Base-by-base conservation (phyloP, 768 basidiomycete species). In the Naematelia aurantialba region DNA sequence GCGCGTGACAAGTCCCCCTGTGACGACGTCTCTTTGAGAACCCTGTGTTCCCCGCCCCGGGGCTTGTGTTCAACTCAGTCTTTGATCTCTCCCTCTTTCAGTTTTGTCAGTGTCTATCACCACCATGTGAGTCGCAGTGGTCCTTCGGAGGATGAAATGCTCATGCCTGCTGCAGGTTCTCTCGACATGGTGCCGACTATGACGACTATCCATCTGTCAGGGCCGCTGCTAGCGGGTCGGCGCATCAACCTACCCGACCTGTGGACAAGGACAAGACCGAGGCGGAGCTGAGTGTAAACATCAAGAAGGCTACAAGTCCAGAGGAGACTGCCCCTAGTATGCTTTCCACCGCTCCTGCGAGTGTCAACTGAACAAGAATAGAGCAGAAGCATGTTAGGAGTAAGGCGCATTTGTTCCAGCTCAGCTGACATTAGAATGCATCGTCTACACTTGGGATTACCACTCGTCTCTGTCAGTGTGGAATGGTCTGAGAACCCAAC, bases 371-470 rank as follows among this genome's bases (percentile, higher is more conserved):
- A 52, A 26, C 14, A 22, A 10, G 17, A 1, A n/a, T 58, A 76
- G 75, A 99, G 79, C 93, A 97, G 83, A 99, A 99, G 76, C 96
- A 99, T 75, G 96, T 99, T 69, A 85, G 96, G 76, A 98, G 94
- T 97, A 79, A 76, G 58, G 58, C 14, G n/a, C 14, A 12, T 12
- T 30, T 5, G 4, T 12, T 19, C 17, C 21, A 17, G 12, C 12
- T 39, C n/a, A n/a, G 42, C 59, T 68, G 14, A 39, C 50, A 1
- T 12, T 76, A 98, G 94, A 97, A 81, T 91, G 89, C 70, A 97
- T 99, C 75, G 90, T 98, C 24, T 99, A 92, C 78, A 98, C 96
- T 5, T 97, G 93, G 93, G 96, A 99, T 78, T 98, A 98, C 72
- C 93, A 97, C 71, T 89, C 92, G 19, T 97, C 93, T 31, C 86